Percentiles rank a stretch among this genome's conserved stretches.
phyloP scores from a whole-genome alignment of 2,329 filamentous ascomycete species.

The Escovopsis sp. region DNA sequence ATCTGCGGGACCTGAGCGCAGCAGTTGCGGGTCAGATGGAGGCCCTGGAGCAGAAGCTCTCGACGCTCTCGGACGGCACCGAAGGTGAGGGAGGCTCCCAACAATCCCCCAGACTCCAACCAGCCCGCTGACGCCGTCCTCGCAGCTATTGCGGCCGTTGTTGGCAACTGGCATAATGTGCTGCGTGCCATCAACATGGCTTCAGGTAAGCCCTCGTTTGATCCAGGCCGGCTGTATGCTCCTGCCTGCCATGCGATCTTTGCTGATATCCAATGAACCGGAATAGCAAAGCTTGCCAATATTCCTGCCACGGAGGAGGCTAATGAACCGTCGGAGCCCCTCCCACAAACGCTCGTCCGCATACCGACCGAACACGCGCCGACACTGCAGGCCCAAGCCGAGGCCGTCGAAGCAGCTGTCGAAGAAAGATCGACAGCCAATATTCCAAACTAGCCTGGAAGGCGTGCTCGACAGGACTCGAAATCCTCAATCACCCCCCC shows the following conservation, averaged over 20 bases:
- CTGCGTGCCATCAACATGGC: slow-evolving; percentile 77
- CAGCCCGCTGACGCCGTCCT: slow-evolving; percentile 12
- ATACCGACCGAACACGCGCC: slow-evolving; percentile 71
- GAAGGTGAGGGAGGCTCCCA: slow-evolving; percentile 41
- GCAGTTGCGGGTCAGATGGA: slow-evolving; percentile 73
- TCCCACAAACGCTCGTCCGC: slow-evolving; percentile 71
- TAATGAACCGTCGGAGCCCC: slow-evolving; percentile 30
- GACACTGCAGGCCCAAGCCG: slow-evolving; percentile 45
- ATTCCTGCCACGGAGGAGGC: slow-evolving; percentile 28
- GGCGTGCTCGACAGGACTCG: neutral
- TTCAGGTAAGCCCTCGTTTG: slow-evolving; percentile 37
- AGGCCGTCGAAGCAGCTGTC: slow-evolving; percentile 31
- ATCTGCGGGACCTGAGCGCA: slow-evolving; percentile 65
- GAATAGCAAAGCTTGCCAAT: slow-evolving; percentile 53
- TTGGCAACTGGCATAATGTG: slow-evolving; percentile 81
- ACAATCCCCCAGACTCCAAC: neutral
- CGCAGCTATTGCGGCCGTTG: slow-evolving; percentile 65
- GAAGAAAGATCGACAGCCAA: slow-evolving; percentile 17
- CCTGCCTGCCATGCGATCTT: too few relatives aligned
- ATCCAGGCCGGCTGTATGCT: neutral
- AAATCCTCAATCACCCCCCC: too few relatives aligned
- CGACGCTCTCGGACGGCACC: slow-evolving; percentile 66
- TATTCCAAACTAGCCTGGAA: neutral
- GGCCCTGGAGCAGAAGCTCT: slow-evolving; percentile 61
- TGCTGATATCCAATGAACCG: too few relatives aligned